phyloP scores from a whole-genome alignment of 192 early-diverging fungal genomes.

The Entomortierella chlamydospora region DNA sequence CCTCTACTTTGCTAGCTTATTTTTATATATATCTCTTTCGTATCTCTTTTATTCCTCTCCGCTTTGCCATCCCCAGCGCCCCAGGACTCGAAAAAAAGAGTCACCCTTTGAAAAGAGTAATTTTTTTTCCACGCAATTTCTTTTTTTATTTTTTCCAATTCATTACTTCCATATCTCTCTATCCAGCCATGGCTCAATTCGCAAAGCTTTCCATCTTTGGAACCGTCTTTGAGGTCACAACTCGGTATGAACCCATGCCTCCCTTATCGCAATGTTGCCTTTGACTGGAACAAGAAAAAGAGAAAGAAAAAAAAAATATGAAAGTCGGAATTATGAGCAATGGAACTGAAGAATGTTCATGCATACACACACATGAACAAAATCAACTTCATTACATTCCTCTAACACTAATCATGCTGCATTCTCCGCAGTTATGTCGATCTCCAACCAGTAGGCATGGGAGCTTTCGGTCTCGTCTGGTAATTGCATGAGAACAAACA shows the following conservation, averaged over 20 bases:
- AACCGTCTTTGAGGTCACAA: slow-evolving; percentile 85
- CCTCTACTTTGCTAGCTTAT: too few relatives aligned
- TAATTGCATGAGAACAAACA: slow-evolving; percentile 58
- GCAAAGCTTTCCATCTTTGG: slow-evolving; percentile 84
- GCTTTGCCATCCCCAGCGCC: too few relatives aligned
- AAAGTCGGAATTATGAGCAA: not conserved
- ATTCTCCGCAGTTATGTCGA: slow-evolving; percentile 81
- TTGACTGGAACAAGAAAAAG: not conserved
- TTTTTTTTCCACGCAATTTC: not conserved
- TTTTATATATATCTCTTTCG: too few relatives aligned
- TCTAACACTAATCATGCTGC: not conserved
- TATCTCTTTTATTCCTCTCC: too few relatives aligned
- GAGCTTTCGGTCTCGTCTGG: slow-evolving; percentile 98
- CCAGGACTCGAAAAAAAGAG: not conserved
- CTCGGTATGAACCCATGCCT: slow-evolving; percentile 8
- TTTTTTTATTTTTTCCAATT: not conserved
- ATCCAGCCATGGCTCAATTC: slow-evolving; percentile 22
- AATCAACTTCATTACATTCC: not conserved
- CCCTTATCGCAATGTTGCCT: not conserved
- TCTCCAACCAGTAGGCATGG: slow-evolving; percentile 96
- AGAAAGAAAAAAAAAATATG: too few relatives aligned
- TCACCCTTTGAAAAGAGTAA: not conserved
- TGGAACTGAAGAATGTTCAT: not conserved
- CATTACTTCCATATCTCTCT: not conserved
- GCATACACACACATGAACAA: not conserved